Evolutionary conservation across 2,329 filamentous ascomycete genomes (phyloP), one percentile per base, ranked within the genome.

Genomic region (Fusarium paranaense): DNA sequence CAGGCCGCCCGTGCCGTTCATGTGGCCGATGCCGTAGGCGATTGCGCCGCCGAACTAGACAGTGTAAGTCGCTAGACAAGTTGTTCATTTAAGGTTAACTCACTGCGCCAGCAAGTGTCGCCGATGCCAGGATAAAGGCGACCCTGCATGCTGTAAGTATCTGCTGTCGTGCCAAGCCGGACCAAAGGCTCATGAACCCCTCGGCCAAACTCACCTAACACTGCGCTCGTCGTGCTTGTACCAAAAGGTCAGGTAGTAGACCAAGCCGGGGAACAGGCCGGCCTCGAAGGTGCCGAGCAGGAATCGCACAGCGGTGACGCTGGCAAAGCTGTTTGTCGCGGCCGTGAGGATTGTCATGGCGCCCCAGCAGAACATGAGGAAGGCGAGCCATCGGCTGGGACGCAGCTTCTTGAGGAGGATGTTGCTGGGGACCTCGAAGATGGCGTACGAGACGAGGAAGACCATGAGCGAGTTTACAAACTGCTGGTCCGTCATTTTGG

Each of bases 211-310:
- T 70, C 62, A 82, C 80, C 82, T 88, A n/a, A 94, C 82, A 25
- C 91, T 92, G 5, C 93, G 87, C 82, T 95, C 93, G 20, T 90
- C 87, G 74, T 90, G 89, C 52, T 88, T 90, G 81, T 95, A 95
- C 87, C 93, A 95, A 70, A 94, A 90, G 0, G 93, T 94, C 57
- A 95, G 84, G 75, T 94, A 94, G 81, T 90, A 84, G 0, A 90
- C 88, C 73, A 94, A 82, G 0, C 81, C 81, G 0, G 81, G 81
- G 70, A 94, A 94, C 1, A 94, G 82, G 0, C 92, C 93, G 5
- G 92, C 92, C 82, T 95, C 93, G 47, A 92, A 89, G 6, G 89
- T 85, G 6, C 93, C 93, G 0, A 95, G 86, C 10, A 95, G 80
- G 30, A 95, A 87, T 7, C 93, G 89, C 70, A 92, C 90, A 8